phyloP scores from a whole-genome alignment of 768 basidiomycete species.

The Hericium erinaceus region DNA sequence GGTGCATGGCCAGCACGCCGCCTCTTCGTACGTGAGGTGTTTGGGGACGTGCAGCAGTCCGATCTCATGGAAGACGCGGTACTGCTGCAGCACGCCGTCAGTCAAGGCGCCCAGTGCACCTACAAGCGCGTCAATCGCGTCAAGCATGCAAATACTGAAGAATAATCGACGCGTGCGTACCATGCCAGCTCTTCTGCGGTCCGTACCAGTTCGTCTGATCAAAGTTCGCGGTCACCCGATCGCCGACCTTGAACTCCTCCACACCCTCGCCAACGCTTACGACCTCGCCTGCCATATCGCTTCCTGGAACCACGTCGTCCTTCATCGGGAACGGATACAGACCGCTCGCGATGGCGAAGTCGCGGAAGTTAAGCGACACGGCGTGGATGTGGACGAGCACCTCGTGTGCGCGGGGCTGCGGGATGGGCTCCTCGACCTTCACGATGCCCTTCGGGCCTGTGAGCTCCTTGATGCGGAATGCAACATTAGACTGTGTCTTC shows the following conservation, averaged over 20 bases:
- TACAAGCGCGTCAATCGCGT: background rate
- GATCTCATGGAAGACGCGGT: constrained; percentile 35
- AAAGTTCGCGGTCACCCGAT: constrained; percentile 28
- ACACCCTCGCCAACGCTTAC: constrained; percentile 28
- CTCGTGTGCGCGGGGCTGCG: constrained; percentile 32
- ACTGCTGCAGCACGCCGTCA: constrained; percentile 47
- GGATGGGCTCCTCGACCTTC: constrained; percentile 10
- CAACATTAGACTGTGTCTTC: background rate
- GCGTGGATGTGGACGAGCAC: constrained; percentile 49
- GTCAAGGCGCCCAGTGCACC: constrained; percentile 33
- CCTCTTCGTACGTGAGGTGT: constrained; percentile 55
- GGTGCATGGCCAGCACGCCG: constrained; percentile 54
- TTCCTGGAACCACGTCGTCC: constrained; percentile 22
- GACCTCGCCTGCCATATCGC: constrained; percentile 48
- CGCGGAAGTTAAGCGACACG: constrained; percentile 50
- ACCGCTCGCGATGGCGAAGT: constrained; percentile 33
- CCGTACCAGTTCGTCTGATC: background rate
- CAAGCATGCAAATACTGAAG: background rate
- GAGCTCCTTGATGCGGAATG: background rate
- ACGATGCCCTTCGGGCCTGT: background rate
- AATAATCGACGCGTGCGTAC: background rate
- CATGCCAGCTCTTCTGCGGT: background rate
- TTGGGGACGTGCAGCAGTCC: constrained; percentile 40
- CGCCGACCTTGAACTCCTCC: constrained; percentile 37
- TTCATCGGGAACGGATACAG: constrained; percentile 29